Base-by-base conservation (phyloP, 2,329 filamentous ascomycete species). In the Fusarium sp. region DNA sequence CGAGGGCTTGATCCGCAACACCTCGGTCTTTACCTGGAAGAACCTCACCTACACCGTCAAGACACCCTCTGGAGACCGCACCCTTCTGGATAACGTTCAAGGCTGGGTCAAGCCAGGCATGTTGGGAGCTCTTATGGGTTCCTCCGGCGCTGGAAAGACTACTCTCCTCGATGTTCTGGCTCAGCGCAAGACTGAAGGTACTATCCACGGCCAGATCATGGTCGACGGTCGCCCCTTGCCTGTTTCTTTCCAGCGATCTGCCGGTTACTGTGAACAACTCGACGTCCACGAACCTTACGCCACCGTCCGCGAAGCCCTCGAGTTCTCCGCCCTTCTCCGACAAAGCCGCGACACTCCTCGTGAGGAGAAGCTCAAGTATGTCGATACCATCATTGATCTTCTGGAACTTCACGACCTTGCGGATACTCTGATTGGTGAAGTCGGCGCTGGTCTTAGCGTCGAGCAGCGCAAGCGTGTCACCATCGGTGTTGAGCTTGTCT, bases 101-200 rank as follows among this genome's bases (percentile, higher is more conserved):
- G 94, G 93, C 4, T 97, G 91, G 89, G 91, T 95, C 57, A 93
- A 93, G 78, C 92, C 93, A 2, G 92, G 92, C 45, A 94, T 90
- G 68, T 79, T 94, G 20, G 93, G 90, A 4, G 92, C 92, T 6
- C 82, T 95, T n/a, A 93, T 95, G 92, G 91, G 92, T 73, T 88
- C 92, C 3, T 92, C 90, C 13, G 93, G 92, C 69, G 93, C 94
- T 17, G 93, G 94, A 52, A 97, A 97, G 80, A 97, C 93, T 0
- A 96, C 93, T 0, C 85, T 97, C 4, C 83, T 97, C 8, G 94
- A 97, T 77, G 92, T 94, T 4, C 85, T 97, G 33, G 94, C 93
- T 7, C 92, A 92, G 64, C 88, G 92, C 72, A 91, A 92, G 61
- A 94, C 91, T 1, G 92, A 93, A 80, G 93, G 93, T 71, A 90